Percentiles rank a stretch among this genome's conserved stretches.
phyloP scores from a whole-genome alignment of 106 monocot genomes.

The Dendrobium nobile region DNA sequence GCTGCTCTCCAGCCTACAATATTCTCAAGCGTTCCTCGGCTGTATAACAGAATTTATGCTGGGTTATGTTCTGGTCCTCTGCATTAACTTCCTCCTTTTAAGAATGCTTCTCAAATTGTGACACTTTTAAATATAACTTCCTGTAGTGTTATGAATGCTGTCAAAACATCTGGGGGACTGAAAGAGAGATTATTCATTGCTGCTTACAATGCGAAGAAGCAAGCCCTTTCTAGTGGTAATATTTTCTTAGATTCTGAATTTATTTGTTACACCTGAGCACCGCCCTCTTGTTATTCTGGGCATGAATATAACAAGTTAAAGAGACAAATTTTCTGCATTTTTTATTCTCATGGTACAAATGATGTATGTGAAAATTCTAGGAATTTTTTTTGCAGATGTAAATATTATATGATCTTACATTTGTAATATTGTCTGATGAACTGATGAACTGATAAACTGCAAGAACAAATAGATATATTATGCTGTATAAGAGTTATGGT shows the following conservation, averaged over 20 bases:
- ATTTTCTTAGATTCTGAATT: not conserved
- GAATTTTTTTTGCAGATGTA: not conserved
- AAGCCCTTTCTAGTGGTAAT: slow-evolving; percentile 76
- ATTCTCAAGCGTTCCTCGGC: slow-evolving; percentile 85
- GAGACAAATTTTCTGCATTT: not conserved
- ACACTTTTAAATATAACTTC: slow-evolving; percentile 4
- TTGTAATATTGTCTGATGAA: not conserved
- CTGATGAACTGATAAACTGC: not conserved
- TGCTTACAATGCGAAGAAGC: slow-evolving; percentile 83
- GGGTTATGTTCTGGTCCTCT: slow-evolving; percentile 43
- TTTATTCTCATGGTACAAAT: not conserved
- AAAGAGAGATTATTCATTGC: slow-evolving; percentile 74
- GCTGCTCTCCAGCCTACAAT: slow-evolving; percentile 77
- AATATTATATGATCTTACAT: not conserved
- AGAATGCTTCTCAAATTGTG: not conserved
- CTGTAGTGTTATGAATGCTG: slow-evolving; percentile 79
- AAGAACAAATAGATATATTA: not conserved
- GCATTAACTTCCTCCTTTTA: not conserved
- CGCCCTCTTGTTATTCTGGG: not conserved
- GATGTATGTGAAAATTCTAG: not conserved
- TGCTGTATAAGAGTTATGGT: not conserved
- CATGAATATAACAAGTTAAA: not conserved
- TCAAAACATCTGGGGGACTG: slow-evolving; percentile 81
- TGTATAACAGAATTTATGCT: slow-evolving; percentile 94
- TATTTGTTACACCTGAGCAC: not conserved